Evolutionary conservation across 2,329 filamentous ascomycete genomes (phyloP).

Genomic region (Sporothrix sp.): DNA sequence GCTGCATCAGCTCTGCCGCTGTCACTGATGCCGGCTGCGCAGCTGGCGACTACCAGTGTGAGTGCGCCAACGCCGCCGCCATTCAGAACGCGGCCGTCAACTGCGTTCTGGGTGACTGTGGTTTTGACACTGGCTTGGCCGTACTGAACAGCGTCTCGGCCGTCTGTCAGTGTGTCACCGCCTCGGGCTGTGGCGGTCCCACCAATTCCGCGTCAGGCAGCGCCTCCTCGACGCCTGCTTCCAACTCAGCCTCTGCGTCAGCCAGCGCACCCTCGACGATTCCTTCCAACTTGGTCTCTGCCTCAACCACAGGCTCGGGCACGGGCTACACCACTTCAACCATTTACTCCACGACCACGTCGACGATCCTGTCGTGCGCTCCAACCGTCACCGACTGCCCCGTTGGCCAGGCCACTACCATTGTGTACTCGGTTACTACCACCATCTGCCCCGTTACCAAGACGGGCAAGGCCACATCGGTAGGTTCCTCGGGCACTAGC

Average conservation of each 20-base stretch:
- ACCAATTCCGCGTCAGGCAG: no score
- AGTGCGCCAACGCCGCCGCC: constrained; percentile 7
- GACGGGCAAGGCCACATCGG: neutral
- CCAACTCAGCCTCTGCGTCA: no score
- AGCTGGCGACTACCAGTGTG: neutral
- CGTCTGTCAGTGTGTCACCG: neutral
- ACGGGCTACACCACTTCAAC: constrained; percentile 2
- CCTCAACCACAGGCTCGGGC: no score
- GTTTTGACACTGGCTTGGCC: neutral
- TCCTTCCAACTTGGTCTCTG: no score
- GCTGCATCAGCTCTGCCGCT: neutral
- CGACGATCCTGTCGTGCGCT: constrained; percentile 7
- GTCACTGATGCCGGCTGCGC: neutral
- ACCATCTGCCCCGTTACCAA: constrained; percentile 1
- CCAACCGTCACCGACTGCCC: constrained; percentile 5
- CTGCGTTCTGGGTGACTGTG: constrained; percentile 6
- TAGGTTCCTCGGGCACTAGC: neutral
- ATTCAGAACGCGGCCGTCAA: constrained; percentile 9
- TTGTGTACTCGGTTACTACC: neutral
- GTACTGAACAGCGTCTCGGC: neutral
- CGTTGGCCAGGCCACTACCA: constrained; percentile 1
- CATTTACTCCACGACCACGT: neutral
- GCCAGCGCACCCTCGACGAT: no score
- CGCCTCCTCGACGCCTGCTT: no score
- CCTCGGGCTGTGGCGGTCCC: neutral